These are phyloP conservation scores for Hylodesmum podocarpum DNA, from an alignment of 306 rosid species.

Conservation along the genomic window DNA sequence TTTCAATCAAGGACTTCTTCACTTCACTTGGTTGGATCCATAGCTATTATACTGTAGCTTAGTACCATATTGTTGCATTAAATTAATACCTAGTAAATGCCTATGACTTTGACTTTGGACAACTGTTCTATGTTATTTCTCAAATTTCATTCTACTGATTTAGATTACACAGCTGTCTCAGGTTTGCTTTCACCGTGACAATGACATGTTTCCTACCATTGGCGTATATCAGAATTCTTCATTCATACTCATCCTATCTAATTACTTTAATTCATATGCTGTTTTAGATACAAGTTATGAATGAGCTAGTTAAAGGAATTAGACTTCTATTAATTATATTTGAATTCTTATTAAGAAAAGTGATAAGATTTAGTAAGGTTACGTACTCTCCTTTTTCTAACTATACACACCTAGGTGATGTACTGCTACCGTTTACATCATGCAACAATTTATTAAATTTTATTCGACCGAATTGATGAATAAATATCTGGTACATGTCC, in stretches of 20 bases:
- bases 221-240: not conserved
- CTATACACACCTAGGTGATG: too few species aligned
- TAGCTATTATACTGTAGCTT: not conserved
- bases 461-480: too few species aligned
- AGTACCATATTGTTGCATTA: not conserved
- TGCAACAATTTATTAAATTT: too few species aligned
- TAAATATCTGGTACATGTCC: too few species aligned
- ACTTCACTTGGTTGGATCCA: not conserved
- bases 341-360: too few species aligned
- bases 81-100: slow-evolving; percentile 9
- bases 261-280: not conserved
- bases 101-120: slow-evolving; percentile 14
- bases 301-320: not conserved
- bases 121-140: not conserved
- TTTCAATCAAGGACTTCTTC: not conserved
- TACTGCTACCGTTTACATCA: too few species aligned
- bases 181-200: slow-evolving; percentile 14
- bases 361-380: too few species aligned
- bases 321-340: too few species aligned
- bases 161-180: not conserved
- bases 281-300: not conserved
- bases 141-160: not conserved
- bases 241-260: not conserved
- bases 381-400: too few species aligned
- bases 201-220: slow-evolving; percentile 18